Base-by-base conservation (phyloP, 2,329 filamentous ascomycete species). In the Teratosphaeria zuluensis region DNA sequence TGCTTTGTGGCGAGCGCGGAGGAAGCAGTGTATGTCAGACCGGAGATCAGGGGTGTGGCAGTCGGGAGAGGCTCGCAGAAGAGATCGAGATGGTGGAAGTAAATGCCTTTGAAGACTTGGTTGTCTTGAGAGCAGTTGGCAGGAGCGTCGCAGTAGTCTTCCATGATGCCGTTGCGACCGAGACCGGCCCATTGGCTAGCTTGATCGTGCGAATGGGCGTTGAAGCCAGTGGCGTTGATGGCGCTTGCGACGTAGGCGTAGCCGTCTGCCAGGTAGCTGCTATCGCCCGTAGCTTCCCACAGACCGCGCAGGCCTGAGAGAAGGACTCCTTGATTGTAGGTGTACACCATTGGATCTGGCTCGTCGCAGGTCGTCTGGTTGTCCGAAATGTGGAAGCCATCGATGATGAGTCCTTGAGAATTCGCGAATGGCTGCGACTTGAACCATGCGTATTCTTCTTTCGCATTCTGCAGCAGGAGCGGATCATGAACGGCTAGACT, bases 21-120 rank as follows among this genome's bases (percentile, higher is more conserved):
- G 11, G 65, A 63, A 19, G 77, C 74, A 3, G 72, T 67, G 52
- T 71, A 69, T 4, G 81, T 77, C 56, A 80, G 74, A 2, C 75
- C 76, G 9, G 74, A 72, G 35, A 78, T 71, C 6, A 75, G 72
- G 1, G 80, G 72, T 9, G 76, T 68, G 56, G 1, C 46, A 7
- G 62, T 70, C 0, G 78, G 80, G 1, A 95, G 74, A 0, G 84
- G 81, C 4, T 81, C 79, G 72, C 92, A 97, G 71, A 96, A 96
- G 1, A 84, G 76, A 0, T 85, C 82, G 0, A 97, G 78, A 69
- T 97, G 92, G 69, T 96, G 89, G 75, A 96, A 96, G 78, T 92
- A 96, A 59, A 96, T 94, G 31, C 90, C 89, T 72, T 97, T 97
- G 82, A 97, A 97, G 0, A 90, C 90, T 68, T 96, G 90, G 0